These are phyloP conservation scores for Mortierella sp. DNA, from an alignment of 371 early-diverging fungal species.

Conservation along the genomic window DNA sequence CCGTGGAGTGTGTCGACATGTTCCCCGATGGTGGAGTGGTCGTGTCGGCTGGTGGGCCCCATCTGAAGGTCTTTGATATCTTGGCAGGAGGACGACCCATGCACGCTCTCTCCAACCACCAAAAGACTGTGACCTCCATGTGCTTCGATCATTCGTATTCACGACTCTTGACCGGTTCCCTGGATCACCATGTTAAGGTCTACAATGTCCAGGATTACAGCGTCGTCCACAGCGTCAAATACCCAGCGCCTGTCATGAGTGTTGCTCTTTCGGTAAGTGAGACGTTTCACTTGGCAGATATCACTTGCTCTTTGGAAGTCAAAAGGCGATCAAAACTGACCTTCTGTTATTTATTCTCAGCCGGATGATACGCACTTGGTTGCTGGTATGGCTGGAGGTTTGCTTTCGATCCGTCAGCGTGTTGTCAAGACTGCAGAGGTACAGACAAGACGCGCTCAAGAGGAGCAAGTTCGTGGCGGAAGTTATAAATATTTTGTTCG, in stretches of 20 bases:
- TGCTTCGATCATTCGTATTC: conserved; percentile 81
- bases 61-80: conserved; percentile 91
- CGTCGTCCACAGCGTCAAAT: conserved; percentile 88
- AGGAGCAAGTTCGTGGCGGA: conserved; percentile 65
- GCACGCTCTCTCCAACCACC: conserved; percentile 86
- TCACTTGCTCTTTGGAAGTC: too few relatives aligned
- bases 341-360: conserved; percentile 23
- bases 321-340: too few relatives aligned
- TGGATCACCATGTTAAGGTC: conserved; percentile 96
- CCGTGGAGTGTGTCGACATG: conserved; percentile 88
- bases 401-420: conserved; percentile 88
- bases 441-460: conserved; percentile 52
- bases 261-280: conserved; percentile 78
- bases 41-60: conserved; percentile 82
- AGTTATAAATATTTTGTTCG: conserved; percentile 80
- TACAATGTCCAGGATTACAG: conserved; percentile 88
- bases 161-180: conserved; percentile 87
- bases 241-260: conserved; percentile 91
- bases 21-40: conserved; percentile 88
- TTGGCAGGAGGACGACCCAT: conserved; percentile 83
- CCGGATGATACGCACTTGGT: conserved; percentile 90
- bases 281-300: background rate
- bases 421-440: conserved; percentile 69
- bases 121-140: conserved; percentile 94
- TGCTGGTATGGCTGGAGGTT: conserved; percentile 94